These are phyloP conservation scores for Raphanus raphanistrum DNA, from an alignment of 345 rosid genomes.

Conservation along the genomic window DNA sequence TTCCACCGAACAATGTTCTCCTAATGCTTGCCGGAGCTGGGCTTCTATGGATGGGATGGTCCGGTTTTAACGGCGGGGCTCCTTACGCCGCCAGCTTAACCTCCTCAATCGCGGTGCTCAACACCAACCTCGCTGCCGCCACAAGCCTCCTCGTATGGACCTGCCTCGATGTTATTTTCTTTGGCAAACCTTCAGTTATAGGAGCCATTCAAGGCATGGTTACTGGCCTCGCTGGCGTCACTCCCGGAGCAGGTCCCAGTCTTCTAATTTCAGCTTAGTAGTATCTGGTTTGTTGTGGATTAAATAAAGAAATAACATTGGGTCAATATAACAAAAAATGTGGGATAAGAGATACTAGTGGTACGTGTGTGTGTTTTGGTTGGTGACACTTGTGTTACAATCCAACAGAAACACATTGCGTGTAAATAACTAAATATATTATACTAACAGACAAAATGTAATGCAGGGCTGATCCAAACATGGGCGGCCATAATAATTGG, in stretches of 20 bases:
- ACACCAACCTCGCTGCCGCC: conserved; percentile 85
- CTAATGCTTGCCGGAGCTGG: conserved; percentile 97
- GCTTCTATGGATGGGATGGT: conserved; percentile 95
- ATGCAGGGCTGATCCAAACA: conserved; percentile 74
- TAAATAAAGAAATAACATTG: background rate
- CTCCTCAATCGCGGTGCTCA: conserved; percentile 69
- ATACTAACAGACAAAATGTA: conserved; percentile 4
- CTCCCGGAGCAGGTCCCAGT: conserved; percentile 83
- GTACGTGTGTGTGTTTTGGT: background rate
- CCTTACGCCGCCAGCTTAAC: conserved; percentile 85
- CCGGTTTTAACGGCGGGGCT: conserved; percentile 95
- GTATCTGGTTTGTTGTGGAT: background rate
- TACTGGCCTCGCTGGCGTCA: conserved; percentile 82
- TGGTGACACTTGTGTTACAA: background rate
- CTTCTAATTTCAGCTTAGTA: background rate
- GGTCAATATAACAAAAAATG: background rate
- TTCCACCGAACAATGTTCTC: conserved; percentile 88
- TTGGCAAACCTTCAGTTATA: conserved; percentile 87
- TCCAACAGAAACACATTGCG: background rate
- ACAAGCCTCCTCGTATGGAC: conserved; percentile 96
- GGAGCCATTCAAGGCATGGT: conserved; percentile 98
- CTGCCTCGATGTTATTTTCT: conserved; percentile 71
- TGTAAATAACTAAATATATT: background rate
- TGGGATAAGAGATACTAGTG: background rate
- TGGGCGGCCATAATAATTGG: conserved; percentile 94